Percentiles rank a stretch among this genome's conserved stretches.
phyloP scores from a whole-genome alignment of 257 asterid genomes.

The Leptodermis oblonga region DNA sequence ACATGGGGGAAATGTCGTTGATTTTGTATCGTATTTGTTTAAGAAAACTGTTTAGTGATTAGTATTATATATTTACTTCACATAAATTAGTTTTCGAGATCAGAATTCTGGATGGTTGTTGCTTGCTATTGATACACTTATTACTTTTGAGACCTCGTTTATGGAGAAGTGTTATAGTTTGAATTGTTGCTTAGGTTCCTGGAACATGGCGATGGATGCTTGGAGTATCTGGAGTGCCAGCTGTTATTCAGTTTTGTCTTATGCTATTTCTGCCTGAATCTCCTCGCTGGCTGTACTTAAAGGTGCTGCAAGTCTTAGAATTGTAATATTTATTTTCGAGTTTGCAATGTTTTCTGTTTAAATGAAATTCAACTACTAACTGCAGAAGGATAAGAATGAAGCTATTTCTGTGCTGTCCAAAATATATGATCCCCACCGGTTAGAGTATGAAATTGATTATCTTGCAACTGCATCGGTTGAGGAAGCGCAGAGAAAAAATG shows the following conservation, averaged over 20 bases:
- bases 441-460: conserved; percentile 81
- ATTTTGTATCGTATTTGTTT: too few species aligned
- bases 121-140: not conserved
- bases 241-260: conserved; percentile 63
- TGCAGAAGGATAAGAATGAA: conserved; percentile 74
- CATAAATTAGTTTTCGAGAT: not conserved
- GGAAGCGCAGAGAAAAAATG: conserved; percentile 49
- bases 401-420: conserved; percentile 86
- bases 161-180: conserved; percentile 15
- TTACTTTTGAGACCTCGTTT: not conserved
- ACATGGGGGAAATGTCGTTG: too few species aligned
- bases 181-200: conserved; percentile 52
- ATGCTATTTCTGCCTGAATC: conserved; percentile 93
- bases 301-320: conserved; percentile 32
- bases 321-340: not conserved
- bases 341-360: not conserved
- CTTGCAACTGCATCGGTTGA: conserved; percentile 75
- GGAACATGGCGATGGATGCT: conserved; percentile 99
- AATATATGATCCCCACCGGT: conserved; percentile 71
- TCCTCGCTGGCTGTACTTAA: conserved; percentile 94
- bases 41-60: too few species aligned
- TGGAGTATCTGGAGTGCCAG: conserved; percentile 85
- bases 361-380: conserved; percentile 1
- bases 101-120: not conserved
- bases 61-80: too few species aligned